Evolutionary conservation across 306 rosid species (phyloP), one percentile per base, ranked within the genome.

Genomic region (Pterocarpus santalinus): DNA sequence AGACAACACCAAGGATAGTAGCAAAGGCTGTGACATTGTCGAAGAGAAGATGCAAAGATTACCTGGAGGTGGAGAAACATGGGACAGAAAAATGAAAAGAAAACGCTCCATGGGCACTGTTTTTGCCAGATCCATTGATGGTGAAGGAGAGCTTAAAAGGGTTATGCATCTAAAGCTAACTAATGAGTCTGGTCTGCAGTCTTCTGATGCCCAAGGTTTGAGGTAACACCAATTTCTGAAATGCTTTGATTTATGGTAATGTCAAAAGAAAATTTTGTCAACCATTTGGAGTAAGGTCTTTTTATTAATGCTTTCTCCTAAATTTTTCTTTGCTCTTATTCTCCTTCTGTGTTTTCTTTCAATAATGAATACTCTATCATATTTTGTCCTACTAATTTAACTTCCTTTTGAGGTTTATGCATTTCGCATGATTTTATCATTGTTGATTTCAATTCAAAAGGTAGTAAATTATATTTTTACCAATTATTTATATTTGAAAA

Each of bases 81-180:
- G 94, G 94, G 97, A 92, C 77, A 85, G 86, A 83, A 92, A 91
- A 85, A 86, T 88, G 85, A 91, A 84, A 91, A 90, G 97, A 83
- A 91, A 90, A 81, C 95, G 94, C 63, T 90, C 97, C 78, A 84
- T 88, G 82, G 88, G 92, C 7, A 69, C 88, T 12, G 90, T 74
- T 79, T 82, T 82, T 75, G 75, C 85, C 57, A 84, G 97, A 88
- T 83, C 92, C 52, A 64, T 79, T 62, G 95, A 91, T 41, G 91
- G 83, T 75, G 97, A 94, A 72, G 90, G 87, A 75, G 97, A 90
- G 86, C 81, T 69, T 34, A 94, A 91, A 77, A 87, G 86, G 44
- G 86, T 56, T 77, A 85, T 80, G 91, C 87, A 79, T 81, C 89
- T 82, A 78, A 94, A 90, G 89, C 89, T 78, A 80, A 75, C 88